Base-by-base conservation (phyloP, 345 rosid species). In the Xanthoceras sorbifolium region DNA sequence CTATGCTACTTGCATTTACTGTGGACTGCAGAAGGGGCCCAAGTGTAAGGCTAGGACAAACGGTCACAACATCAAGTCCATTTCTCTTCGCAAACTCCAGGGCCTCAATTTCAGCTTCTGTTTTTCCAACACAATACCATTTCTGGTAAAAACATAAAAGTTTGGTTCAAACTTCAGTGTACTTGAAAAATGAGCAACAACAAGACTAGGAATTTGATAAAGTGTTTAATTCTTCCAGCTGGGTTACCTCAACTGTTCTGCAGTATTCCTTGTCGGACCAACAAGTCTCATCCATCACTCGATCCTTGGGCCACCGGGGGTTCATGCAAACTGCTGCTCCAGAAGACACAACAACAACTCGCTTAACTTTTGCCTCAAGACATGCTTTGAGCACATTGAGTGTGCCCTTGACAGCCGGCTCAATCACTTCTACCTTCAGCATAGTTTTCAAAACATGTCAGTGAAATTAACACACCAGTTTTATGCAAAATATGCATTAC, bases 41-140 rank as follows among this genome's bases (percentile, higher is more conserved):
- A 11, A 79, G 62, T 52, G 87, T 61, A 42, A 85, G 57, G 36
- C 85, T 71, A 59, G 97, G 94, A 55, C 90, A 90, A 28, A 92
- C 63, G 0, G 86, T 77, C n/a, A 91, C 85, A 1, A 91, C 71
- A 74, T 89, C 81, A 29, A 93, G 86, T 42, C 91, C 93, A 14
- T 44, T 82, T 71, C n/a, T 84, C 70, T 82, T 88, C 9, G 88
- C 92, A 63, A 76, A 93, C 29, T 86, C 90, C 20, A 88, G 77
- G 75, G 94, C 97, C 82, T 89, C 84, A 61, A 81, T 85, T 74
- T 93, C 98, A 22, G 95, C 94, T 83, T 72, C 81, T 67, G 95
- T 87, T 78, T 93, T 93, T 12, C 94, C 80, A 69, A 86, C 74
- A 76, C 85, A 82, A 80, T 93, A 91, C 96, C 94, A 89, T 20